Conservation (phyloP, 164 flowering plant species). For the Dillenia turbinata region DNA sequence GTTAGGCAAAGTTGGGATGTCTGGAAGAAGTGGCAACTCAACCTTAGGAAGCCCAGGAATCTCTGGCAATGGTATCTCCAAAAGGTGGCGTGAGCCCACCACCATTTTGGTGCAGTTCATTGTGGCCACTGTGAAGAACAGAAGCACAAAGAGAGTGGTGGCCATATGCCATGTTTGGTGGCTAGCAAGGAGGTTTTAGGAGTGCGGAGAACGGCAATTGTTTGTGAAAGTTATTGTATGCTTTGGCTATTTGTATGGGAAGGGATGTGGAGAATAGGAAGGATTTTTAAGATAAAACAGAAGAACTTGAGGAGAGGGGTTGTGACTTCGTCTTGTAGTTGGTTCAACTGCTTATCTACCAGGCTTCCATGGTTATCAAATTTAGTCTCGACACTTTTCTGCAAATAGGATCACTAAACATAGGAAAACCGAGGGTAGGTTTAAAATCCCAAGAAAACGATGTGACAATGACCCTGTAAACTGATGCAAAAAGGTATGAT, state of each 20-base stretch:
- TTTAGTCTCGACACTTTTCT: background rate
- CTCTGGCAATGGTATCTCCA: too few species aligned
- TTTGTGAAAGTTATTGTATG: too few species aligned
- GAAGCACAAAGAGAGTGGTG: background rate
- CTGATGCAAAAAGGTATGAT: too few species aligned
- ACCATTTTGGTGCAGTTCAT: background rate
- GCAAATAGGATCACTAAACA: too few species aligned
- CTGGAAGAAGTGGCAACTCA: constrained; percentile 1
- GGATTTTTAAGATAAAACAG: background rate
- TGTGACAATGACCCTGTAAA: too few species aligned
- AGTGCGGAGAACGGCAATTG: background rate
- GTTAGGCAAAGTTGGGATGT: background rate
- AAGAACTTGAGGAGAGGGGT: background rate
- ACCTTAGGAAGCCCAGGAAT: constrained; percentile 10
- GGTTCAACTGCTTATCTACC: constrained; percentile 1
- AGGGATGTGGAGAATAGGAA: background rate
- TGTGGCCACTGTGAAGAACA: background rate
- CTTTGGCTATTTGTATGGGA: background rate
- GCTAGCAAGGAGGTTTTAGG: background rate
- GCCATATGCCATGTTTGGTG: constrained; percentile 1
- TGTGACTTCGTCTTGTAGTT: background rate
- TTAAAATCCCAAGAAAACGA: too few species aligned
- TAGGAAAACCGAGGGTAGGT: too few species aligned
- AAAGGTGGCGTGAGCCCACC: constrained; percentile 2
- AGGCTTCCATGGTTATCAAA: background rate